A percentile compares a stretch with the other conserved stretches of the same genome.
phyloP scores from a whole-genome alignment of 495 filamentous ascomycete genomes.

The Wilcoxina mikolae region DNA sequence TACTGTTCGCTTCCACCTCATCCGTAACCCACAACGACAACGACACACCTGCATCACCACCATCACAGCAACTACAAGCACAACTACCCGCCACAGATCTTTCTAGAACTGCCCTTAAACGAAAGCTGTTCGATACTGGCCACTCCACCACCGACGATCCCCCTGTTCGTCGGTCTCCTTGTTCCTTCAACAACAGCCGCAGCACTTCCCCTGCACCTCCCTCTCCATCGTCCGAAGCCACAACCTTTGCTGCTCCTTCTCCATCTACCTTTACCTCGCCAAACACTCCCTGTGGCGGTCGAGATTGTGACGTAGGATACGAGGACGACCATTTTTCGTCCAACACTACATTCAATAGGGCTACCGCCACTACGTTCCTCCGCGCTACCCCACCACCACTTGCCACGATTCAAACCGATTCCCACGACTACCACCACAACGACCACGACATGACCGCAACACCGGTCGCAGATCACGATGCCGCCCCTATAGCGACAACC shows the following conservation, averaged over 20 bases:
- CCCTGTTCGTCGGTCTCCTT: not conserved
- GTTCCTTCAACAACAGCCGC: not conserved
- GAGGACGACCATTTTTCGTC: not conserved
- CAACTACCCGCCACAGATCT: not conserved
- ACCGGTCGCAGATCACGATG: not conserved
- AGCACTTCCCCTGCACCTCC: not conserved
- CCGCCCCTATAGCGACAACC: not conserved
- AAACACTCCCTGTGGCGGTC: not conserved
- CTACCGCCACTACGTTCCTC: not conserved
- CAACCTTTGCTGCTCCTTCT: not conserved
- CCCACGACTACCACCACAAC: not conserved
- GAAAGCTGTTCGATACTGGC: not conserved
- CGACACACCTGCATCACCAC: not conserved
- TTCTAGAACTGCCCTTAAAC: not conserved
- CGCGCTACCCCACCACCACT: not conserved
- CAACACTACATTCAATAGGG: no score
- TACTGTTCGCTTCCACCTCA: not conserved
- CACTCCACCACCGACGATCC: not conserved
- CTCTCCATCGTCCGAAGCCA: not conserved
- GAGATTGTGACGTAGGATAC: not conserved
- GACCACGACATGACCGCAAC: slow-evolving; percentile 2
- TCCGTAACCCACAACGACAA: not conserved
- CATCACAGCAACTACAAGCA: not conserved
- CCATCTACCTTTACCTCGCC: not conserved
- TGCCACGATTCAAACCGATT: not conserved